Conservation (phyloP, 2,329 filamentous ascomycete genomes). For the Zasmidium citrigriseum region DNA sequence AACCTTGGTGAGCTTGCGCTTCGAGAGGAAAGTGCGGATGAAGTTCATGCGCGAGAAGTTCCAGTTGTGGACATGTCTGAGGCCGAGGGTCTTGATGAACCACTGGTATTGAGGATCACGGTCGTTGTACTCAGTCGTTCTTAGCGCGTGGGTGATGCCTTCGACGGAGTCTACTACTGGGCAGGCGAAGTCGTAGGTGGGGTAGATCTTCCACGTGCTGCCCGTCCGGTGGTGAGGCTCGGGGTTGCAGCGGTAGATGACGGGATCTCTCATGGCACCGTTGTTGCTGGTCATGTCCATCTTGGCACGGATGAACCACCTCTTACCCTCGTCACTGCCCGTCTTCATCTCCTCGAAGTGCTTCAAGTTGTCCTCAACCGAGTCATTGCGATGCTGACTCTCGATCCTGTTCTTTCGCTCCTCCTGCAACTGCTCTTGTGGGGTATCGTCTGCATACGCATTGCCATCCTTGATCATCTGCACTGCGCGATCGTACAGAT, state of each 20-base stretch:
- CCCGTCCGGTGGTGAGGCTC: conserved; percentile 75
- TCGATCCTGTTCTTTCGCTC: conserved; percentile 83
- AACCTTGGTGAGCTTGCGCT: conserved; percentile 82
- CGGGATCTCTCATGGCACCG: conserved; percentile 92
- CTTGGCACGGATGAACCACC: conserved; percentile 93
- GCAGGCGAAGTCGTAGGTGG: conserved; percentile 84
- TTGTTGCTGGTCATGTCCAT: conserved; percentile 90
- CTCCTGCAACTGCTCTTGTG: conserved; percentile 81
- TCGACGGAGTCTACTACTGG: conserved; percentile 79
- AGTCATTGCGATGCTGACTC: conserved; percentile 76
- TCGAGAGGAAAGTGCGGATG: conserved; percentile 77
- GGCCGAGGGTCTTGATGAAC: conserved; percentile 73
- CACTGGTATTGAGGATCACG: conserved; percentile 85
- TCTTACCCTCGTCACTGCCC: conserved; percentile 73
- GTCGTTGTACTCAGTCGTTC: conserved; percentile 85
- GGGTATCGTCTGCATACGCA: conserved; percentile 93
- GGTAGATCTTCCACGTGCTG: conserved; percentile 79
- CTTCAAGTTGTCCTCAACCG: conserved; percentile 78
- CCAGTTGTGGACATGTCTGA: conserved; percentile 80
- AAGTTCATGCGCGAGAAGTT: conserved; percentile 86
- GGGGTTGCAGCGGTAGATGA: conserved; percentile 93
- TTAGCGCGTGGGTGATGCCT: conserved; percentile 79
- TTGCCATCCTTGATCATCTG: conserved; percentile 82
- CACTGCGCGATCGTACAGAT: conserved; percentile 83
- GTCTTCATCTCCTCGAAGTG: conserved; percentile 94